Evolutionary conservation across 306 rosid genomes (phyloP).

Genomic region (Vigna unguiculata): DNA sequence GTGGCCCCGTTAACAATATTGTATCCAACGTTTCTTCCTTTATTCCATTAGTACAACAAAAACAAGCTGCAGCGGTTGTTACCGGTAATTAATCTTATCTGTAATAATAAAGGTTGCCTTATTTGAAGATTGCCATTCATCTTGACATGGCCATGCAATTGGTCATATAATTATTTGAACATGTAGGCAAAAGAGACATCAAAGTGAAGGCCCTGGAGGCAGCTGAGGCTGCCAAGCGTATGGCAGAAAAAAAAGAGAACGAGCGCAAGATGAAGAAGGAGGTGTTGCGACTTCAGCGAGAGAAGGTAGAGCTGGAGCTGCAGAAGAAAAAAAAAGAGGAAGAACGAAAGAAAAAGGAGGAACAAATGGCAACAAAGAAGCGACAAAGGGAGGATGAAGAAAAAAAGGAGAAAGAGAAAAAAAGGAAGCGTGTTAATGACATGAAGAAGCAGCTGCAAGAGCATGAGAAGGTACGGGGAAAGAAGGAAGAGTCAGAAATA

Average conservation of each 20-base stretch:
- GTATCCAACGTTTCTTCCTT: conserved; percentile 82
- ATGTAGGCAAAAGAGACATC: conserved; percentile 85
- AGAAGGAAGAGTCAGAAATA: conserved; percentile 59
- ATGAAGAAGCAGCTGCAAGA: conserved; percentile 65
- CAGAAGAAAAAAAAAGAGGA: conserved; percentile 78
- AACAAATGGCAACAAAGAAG: conserved; percentile 77
- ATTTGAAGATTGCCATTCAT: conserved; percentile 13
- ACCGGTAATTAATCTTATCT: conserved; percentile 59
- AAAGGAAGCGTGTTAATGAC: conserved; percentile 75
- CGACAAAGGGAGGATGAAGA: conserved; percentile 90
- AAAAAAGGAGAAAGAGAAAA: conserved; percentile 78
- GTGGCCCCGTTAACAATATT: conserved; percentile 63
- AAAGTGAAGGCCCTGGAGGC: conserved; percentile 88
- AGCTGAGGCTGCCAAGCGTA: conserved; percentile 88
- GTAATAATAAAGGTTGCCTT: neutral
- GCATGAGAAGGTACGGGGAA: conserved; percentile 57
- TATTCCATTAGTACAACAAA: conserved; percentile 92
- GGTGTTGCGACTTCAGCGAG: conserved; percentile 71
- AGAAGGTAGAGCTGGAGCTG: conserved; percentile 68
- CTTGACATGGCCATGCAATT: neutral
- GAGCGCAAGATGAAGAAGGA: conserved; percentile 94
- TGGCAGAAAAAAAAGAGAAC: conserved; percentile 83
- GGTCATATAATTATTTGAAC: conserved; percentile 29
- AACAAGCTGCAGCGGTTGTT: conserved; percentile 76
- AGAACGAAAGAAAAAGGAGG: conserved; percentile 77